These are phyloP conservation scores for Zymoseptoria crescenta DNA, from an alignment of 2,329 filamentous ascomycete genomes.

Conservation along the genomic window DNA sequence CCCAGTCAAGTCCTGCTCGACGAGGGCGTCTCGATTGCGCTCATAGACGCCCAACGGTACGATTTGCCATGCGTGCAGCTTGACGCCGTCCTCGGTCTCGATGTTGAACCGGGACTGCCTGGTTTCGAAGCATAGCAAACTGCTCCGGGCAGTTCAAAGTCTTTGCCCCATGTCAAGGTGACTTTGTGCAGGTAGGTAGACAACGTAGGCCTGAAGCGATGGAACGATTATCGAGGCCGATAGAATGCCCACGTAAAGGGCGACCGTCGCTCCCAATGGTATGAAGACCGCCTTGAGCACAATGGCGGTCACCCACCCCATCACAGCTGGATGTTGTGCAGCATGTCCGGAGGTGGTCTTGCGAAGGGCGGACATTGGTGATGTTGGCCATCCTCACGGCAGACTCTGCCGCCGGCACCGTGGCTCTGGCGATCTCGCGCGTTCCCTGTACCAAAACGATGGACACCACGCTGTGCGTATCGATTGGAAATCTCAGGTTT, in stretches of 20 bases:
- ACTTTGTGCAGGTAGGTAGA: slow-evolving; percentile 52
- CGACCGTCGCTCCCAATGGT: neutral
- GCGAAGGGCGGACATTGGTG: neutral
- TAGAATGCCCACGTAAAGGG: neutral
- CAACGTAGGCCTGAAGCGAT: slow-evolving; percentile 47
- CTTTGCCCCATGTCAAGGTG: slow-evolving; percentile 48
- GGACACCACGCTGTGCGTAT: too few relatives aligned
- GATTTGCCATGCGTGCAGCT: slow-evolving; percentile 45
- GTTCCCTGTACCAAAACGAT: too few relatives aligned
- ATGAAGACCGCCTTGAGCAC: neutral
- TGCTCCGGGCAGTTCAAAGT: slow-evolving; percentile 42
- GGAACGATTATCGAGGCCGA: neutral
- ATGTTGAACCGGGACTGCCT: slow-evolving; percentile 44
- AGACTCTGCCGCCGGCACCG: too few relatives aligned
- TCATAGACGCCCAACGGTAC: slow-evolving; percentile 40
- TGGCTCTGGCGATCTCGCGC: too few relatives aligned
- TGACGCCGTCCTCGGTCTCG: slow-evolving; percentile 34
- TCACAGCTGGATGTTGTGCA: neutral
- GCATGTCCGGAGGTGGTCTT: neutral
- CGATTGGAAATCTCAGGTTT: too few relatives aligned
- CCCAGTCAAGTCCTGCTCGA: slow-evolving; percentile 38
- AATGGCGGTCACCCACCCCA: neutral
- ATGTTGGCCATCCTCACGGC: neutral
- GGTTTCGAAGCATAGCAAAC: slow-evolving; percentile 43
- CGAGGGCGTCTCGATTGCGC: slow-evolving; percentile 34